These are phyloP conservation scores for Pinus tabuliformis DNA, from an alignment of 75 land plant genomes.

Conservation along the genomic window DNA sequence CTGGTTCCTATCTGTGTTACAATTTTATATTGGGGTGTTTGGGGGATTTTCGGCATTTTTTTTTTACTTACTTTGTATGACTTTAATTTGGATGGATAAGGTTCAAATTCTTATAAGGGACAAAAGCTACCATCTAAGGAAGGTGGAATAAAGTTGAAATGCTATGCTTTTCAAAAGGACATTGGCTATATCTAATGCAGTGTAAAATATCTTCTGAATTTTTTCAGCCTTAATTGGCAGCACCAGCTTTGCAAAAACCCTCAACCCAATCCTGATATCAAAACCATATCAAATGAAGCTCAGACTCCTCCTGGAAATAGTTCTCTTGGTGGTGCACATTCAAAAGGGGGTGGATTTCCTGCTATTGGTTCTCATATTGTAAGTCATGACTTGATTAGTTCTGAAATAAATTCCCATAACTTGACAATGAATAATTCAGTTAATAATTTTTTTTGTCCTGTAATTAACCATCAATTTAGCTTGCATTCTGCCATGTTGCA, in stretches of 20 bases:
- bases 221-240: conserved; percentile 88
- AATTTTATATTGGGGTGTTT: too few species aligned
- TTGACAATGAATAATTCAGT: background rate
- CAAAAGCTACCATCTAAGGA: too few species aligned
- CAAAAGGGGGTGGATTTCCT: conserved; percentile 57
- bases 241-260: conserved; percentile 94
- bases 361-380: conserved; percentile 67
- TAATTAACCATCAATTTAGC: background rate
- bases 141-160: background rate
- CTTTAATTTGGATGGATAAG: background rate
- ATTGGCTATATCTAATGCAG: background rate
- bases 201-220: background rate
- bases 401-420: background rate
- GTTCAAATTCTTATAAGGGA: too few species aligned
- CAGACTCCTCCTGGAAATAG: conserved; percentile 70
- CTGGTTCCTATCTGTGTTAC: too few species aligned
- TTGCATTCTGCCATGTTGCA: background rate
- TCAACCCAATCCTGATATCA: conserved; percentile 83
- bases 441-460: background rate
- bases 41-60: background rate
- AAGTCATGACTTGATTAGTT: conserved; percentile 8
- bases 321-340: conserved; percentile 45
- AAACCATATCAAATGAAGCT: conserved; percentile 88
- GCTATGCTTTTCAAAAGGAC: background rate
- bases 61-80: background rate